These are phyloP conservation scores for Bassia scoparia DNA, from an alignment of 148 eudicot genomes.

Conservation along the genomic window DNA sequence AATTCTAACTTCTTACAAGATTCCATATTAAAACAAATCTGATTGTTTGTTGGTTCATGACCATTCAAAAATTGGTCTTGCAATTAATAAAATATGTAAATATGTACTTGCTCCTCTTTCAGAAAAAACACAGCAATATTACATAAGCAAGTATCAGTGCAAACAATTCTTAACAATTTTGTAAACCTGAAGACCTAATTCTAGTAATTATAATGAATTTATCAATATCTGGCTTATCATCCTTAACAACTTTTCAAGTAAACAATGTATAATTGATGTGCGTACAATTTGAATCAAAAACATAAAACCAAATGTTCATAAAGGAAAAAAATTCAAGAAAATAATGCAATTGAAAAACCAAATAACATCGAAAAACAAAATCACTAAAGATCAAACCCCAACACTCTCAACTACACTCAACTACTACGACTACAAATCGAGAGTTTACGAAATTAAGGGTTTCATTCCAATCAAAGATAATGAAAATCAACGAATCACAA, in stretches of 20 bases:
- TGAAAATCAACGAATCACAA: not conserved
- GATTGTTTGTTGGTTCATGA: too few relatives aligned
- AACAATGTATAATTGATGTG: not conserved
- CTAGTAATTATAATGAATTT: too few relatives aligned
- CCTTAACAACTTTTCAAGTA: too few relatives aligned
- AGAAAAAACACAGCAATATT: too few relatives aligned
- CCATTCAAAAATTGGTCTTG: too few relatives aligned
- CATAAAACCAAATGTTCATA: not conserved
- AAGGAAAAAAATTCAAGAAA: not conserved
- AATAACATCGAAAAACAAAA: not conserved
- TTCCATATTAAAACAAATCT: too few relatives aligned
- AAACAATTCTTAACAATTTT: too few relatives aligned
- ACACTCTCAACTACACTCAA: not conserved
- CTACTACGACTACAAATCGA: not conserved
- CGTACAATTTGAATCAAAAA: not conserved
- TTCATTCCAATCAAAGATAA: not conserved
- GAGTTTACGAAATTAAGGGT: conserved; percentile 11
- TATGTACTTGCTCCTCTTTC: too few relatives aligned
- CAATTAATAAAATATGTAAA: too few relatives aligned
- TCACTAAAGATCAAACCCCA: not conserved
- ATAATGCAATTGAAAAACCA: not conserved
- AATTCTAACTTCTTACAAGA: too few relatives aligned
- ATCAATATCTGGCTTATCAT: not conserved
- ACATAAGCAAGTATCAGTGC: too few relatives aligned
- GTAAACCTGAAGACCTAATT: too few relatives aligned